Evolutionary conservation across 306 rosid genomes (phyloP), one percentile per base, ranked within the genome.

Genomic region (Elaeagnus macrophylla): DNA sequence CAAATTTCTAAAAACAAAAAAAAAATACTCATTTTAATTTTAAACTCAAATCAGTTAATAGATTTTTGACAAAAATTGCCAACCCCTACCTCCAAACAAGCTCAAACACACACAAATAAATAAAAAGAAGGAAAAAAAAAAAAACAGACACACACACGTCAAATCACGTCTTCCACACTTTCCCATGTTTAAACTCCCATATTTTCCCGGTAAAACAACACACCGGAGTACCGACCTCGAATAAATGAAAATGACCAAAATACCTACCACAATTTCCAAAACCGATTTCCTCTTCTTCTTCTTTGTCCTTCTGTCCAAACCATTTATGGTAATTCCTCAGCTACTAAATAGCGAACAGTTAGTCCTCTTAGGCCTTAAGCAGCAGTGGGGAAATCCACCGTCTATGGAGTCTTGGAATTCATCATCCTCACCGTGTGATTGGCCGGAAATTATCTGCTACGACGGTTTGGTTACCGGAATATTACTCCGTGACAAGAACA

Each of bases 351-450:
- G 76, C 20, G 94, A 85, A 20, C 71, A 52, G 53, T 53, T 54
- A 0, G 59, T 67, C 64, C 83, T 85, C 1, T 81, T 85, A 32
- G 42, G 40, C 36, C 63, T 85, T 10, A 81, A 74, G 48, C 70
- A 39, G 18, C 85, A 85, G 68, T 76, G 81, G 39, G 85, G 83
- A 5, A 25, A 79, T 50, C 93, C 95, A 41, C 81, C 75, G 41
- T 79, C 79, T 55, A 75, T 89, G 38, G 57, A 39, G 18, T 73
- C 81, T 19, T 83, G 94, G 97, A 83, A 66, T 64, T 69, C 85
- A 3, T 70, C 85, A 10, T 72, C 84, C 37, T 66, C 83, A 6
- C 93, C 82, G 48, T 89, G 97, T 62, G 66, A 62, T 8, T 89
- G 97, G 97, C 70, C 81, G 40, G 87, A 37, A 69, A 63, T 89